Percentiles rank a stretch among this genome's conserved stretches.
phyloP scores from a whole-genome alignment of 257 asterid genomes.

The Fraxinus anomala region DNA sequence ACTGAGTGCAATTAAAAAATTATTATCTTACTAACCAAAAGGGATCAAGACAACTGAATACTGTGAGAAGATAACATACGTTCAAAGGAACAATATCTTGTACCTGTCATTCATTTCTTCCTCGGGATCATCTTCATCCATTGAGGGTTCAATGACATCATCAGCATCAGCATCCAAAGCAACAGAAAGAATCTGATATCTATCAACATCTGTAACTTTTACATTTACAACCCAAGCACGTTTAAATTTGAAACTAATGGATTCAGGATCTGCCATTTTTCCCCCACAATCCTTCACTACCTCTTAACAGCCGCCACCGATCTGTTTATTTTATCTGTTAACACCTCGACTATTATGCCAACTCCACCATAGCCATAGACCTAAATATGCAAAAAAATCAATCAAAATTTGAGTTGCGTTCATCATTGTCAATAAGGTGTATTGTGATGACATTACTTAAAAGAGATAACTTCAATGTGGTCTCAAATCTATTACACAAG shows the following conservation, averaged over 20 bases:
- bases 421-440: neutral
- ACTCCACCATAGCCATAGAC: conserved; percentile 94
- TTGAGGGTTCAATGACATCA: conserved; percentile 75
- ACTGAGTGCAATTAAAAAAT: neutral
- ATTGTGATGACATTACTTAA: conserved; percentile 4
- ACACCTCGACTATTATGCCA: conserved; percentile 78
- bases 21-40: neutral
- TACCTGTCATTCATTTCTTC: conserved; percentile 71
- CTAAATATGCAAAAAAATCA: conserved; percentile 36
- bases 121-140: conserved; percentile 59
- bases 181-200: conserved; percentile 66
- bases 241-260: conserved; percentile 79
- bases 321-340: conserved; percentile 83
- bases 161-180: conserved; percentile 96
- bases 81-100: conserved; percentile 7
- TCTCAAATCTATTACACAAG: neutral
- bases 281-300: conserved; percentile 81
- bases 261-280: conserved; percentile 95
- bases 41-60: neutral
- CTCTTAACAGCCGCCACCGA: conserved; percentile 68
- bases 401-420: neutral
- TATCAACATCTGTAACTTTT: conserved; percentile 63
- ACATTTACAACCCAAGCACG: conserved; percentile 76
- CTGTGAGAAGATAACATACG: neutral
- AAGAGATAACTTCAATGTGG: neutral